Evolutionary conservation across 768 basidiomycete species (phyloP), one percentile per base, ranked within the genome.

Genomic region (Jaapia argillacea): DNA sequence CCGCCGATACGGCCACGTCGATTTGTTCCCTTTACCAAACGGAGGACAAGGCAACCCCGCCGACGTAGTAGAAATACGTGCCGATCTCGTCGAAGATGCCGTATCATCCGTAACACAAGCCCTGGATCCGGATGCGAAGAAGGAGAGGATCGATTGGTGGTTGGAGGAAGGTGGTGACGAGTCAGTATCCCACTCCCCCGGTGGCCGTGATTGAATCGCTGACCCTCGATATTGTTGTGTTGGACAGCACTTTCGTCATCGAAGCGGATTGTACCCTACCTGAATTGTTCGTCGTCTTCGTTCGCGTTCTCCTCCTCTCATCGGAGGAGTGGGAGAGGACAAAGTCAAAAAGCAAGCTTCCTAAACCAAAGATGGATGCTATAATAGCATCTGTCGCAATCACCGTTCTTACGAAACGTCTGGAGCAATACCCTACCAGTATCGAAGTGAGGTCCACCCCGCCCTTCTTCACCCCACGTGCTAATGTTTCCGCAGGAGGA

Each of bases 1-100:
- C n/a, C 77, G 96, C 36, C 78, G 87, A 44, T 98, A 94, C 55
- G 96, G 96, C 1, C 86, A 97, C 54, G 82, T 94, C 43, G 96
- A 98, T 61, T 55, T 79, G 23, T 58, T 92, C 14, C 74, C 71
- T 6, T 57, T 84, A 13, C 62, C 72, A 0, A 50, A 68, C 18
- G 66, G 69, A 18, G 66, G 63, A 4, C 45, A 58, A 28, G 86
- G 86, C 0, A 91, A 88, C 56, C 87, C 86, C 3, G 77, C 76
- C 24, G 88, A 91, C 49, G 67, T 85, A n/a, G 79, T 77, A 12
- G 88, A 91, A 52, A 61, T 91, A 35, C 74, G 70, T 33, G 88
- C 84, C 16, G 84, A 88, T 62, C 55, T 85, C 36, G 65, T 81
- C 7, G 71, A 87, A 20, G 56, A 66, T 6, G 62, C 62, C 21